phyloP scores from a whole-genome alignment of 176 grass and related monocot species.

The Oryza glaberrima region DNA sequence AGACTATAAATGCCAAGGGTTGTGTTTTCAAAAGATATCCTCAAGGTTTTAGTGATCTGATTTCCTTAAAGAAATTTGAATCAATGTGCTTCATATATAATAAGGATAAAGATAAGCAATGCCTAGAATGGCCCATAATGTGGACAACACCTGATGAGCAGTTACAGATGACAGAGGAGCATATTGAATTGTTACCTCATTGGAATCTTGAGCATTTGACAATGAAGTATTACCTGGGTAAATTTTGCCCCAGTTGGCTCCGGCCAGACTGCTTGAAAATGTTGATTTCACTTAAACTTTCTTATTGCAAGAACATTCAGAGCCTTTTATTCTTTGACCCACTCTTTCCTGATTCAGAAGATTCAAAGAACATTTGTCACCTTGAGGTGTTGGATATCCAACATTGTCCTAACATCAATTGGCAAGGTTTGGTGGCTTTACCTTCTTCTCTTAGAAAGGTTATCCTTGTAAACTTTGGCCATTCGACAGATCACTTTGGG shows the following conservation, averaged over 20 bases:
- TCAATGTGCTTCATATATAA: too few relatives aligned
- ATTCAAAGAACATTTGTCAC: background rate
- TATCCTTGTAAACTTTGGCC: too few relatives aligned
- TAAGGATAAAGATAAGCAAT: too few relatives aligned
- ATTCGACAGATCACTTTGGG: too few relatives aligned
- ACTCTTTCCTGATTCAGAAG: background rate
- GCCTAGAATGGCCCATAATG: too few relatives aligned
- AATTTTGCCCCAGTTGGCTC: background rate
- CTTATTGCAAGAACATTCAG: rapidly evolving
- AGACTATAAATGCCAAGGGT: background rate
- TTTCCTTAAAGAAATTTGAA: too few relatives aligned
- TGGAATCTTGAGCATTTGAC: background rate
- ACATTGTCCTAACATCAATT: too few relatives aligned
- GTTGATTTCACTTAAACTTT: background rate
- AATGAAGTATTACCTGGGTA: background rate
- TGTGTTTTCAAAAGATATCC: background rate
- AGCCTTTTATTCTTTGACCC: background rate
- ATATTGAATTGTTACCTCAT: background rate
- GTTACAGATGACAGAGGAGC: background rate
- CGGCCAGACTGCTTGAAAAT: too few relatives aligned
- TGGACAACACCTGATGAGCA: too few relatives aligned
- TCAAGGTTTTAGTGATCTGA: too few relatives aligned
- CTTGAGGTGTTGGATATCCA: background rate
- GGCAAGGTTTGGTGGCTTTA: too few relatives aligned
- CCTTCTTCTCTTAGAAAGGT: too few relatives aligned